Evolutionary conservation across 2,329 filamentous ascomycete genomes (phyloP).

Genomic region (Hortaea werneckii): DNA sequence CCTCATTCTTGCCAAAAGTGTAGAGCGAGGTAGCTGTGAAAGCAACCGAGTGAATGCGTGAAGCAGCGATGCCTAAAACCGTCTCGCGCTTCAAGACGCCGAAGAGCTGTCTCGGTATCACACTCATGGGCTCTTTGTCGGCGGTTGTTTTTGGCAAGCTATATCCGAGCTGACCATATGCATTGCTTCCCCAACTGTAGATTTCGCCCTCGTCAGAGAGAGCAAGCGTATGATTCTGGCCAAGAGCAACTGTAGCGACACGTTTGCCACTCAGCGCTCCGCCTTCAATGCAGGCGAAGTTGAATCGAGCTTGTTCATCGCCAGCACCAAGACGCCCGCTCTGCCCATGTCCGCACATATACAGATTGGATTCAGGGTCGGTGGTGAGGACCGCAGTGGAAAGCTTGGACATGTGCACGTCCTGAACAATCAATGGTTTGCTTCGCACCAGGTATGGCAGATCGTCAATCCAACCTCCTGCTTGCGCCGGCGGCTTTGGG

Average conservation of each 20-base stretch:
- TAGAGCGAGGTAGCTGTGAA: conserved; percentile 74
- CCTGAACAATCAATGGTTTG: conserved; percentile 63
- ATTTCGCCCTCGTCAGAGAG: conserved; percentile 79
- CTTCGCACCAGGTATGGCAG: conserved; percentile 65
- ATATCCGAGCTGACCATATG: conserved; percentile 78
- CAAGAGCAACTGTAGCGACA: conserved; percentile 68
- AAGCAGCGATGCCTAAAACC: conserved; percentile 76
- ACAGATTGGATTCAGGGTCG: conserved; percentile 82
- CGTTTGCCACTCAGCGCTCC: conserved; percentile 63
- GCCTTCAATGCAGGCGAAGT: conserved; percentile 70
- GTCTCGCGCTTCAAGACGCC: conserved; percentile 79
- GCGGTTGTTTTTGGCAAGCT: conserved; percentile 55
- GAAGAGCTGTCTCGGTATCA: conserved; percentile 77
- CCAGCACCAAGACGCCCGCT: conserved; percentile 83
- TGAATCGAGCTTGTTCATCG: conserved; percentile 81
- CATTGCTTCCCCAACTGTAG: conserved; percentile 90
- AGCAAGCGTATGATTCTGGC: conserved; percentile 84
- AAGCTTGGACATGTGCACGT: conserved; percentile 80
- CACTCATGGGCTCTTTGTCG: conserved; percentile 77
- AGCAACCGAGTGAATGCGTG: conserved; percentile 81
- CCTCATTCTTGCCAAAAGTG: conserved; percentile 91
- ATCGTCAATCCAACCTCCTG: conserved; percentile 35
- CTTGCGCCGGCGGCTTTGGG: conserved; percentile 10
- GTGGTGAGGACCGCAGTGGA: conserved; percentile 81
- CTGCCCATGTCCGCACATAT: conserved; percentile 83